Base-by-base conservation (phyloP, 306 rosid genomes). In the Herpetospermum pedunculosum region DNA sequence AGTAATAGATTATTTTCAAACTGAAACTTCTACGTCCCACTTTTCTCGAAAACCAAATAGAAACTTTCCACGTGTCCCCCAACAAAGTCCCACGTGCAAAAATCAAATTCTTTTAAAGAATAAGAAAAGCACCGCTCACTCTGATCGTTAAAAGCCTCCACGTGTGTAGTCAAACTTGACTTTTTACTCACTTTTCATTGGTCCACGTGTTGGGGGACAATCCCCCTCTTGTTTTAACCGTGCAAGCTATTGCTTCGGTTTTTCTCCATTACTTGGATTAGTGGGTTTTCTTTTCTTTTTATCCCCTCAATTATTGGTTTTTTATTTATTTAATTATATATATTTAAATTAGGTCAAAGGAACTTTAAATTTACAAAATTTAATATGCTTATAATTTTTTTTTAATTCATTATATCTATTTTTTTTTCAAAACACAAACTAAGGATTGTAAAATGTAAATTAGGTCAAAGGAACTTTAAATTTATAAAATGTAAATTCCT, bases 81-180 rank as follows among this genome's bases (percentile, higher is more conserved):
- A 55, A 19, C 2, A 58, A 10, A 58, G 1, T 15, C 23, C 67
- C 67, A 59, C 67, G 67, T 59, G 67, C 12, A 41, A 59, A 28
- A 14, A 13, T 58, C 12, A 14, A 57, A 13, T 57, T 53, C 16
- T 54, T 54, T n/a, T 19, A 52, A 28, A 30, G 16, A 59, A 30
- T 15, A 15, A 29, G 13, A 15, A 59, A 15, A 58, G 12, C 40
- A 58, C 1, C 0, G 4, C 21, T 29, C 67, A 16, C 8, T 3
- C 40, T 5, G 23, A 59, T 21, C 65, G 7, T 58, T 26, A 25
- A 11, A 54, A 1, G 34, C 67, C 21, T 62, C 71, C 49, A 64
- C 70, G 32, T 64, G 71, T 59, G 41, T 64, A 32, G 71, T 64
- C 71, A 37, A 62, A 30, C 71, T 21, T 38, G 71, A 64, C 71